These are phyloP conservation scores for Dactylellina sp. DNA, from an alignment of 2,329 filamentous ascomycete genomes.

Conservation along the genomic window DNA sequence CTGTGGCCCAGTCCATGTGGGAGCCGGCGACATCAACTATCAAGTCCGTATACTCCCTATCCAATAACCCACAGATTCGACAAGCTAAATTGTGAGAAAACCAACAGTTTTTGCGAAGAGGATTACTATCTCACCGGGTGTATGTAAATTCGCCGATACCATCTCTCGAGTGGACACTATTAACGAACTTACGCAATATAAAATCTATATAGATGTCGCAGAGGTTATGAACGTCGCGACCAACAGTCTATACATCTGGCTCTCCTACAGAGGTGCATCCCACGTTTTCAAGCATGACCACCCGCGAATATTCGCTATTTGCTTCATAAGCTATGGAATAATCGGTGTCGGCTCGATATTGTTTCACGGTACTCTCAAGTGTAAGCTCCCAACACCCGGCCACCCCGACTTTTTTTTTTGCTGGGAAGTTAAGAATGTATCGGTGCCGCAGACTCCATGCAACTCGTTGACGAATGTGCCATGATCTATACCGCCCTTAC, in stretches of 20 bases:
- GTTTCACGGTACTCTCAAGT: constrained; percentile 71
- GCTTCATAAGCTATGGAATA: constrained; percentile 67
- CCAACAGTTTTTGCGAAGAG: constrained; percentile 60
- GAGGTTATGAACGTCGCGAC: constrained; percentile 74
- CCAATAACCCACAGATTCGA: neutral
- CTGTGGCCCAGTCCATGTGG: constrained; percentile 57
- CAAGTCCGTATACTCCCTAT: constrained; percentile 56
- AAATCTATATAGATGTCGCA: constrained; percentile 58
- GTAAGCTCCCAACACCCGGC: constrained; percentile 62
- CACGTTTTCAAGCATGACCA: constrained; percentile 80
- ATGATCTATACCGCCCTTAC: constrained; percentile 73
- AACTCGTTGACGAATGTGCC: constrained; percentile 71
- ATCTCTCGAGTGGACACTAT: constrained; percentile 16
- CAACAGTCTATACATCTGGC: constrained; percentile 82
- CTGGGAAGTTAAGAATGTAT: no score
- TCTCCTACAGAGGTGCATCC: constrained; percentile 79
- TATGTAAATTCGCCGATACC: constrained; percentile 31
- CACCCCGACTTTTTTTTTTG: no score
- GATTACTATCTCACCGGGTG: constrained; percentile 60
- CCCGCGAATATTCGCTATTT: constrained; percentile 78
- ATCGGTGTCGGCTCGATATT: constrained; percentile 70
- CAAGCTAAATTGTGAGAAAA: constrained; percentile 10
- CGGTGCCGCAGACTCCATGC: constrained; percentile 69
- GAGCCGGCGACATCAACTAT: constrained; percentile 60
- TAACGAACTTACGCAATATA: neutral